Evolutionary conservation across 805 yeast species (phyloP), one percentile per base, ranked within the genome.

Genomic region (Saccharomycopsis microspora): DNA sequence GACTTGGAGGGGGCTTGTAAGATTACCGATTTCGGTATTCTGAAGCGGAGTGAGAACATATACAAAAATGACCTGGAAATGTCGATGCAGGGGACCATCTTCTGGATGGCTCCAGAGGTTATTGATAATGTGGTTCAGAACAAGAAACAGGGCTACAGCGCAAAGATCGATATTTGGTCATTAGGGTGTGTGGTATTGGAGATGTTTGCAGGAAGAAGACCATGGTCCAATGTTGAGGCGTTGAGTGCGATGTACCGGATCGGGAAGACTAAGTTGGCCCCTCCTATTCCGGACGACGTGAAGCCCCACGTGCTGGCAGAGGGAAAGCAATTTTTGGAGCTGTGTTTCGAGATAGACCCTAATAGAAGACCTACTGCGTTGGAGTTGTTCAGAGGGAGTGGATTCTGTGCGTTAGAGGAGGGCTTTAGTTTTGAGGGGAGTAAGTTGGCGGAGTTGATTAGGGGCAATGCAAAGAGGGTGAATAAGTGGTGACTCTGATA

Each of bases 21-120:
- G 65, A 93, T 93, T 43, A 83, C 95, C 9, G 98, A 93, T 64
- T 93, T 93, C 67, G 98, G 98, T 42, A 93, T 93, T 45, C 88
- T 97, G 39, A 89, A 87, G 61, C 78, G 80, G 58, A 78, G 87
- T 8, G 75, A 80, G 41, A 89, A 93, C 60, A 85, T 90, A 29
- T 90, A 93, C 61, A 80, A 85, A 32, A 88, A 93, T 62, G 80
- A 86, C 57, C 87, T 96, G 3, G 96, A 87, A 47, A 85, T 89
- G 95, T 89, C 97, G 8, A 87, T 86, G 95, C 96, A 94, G 64
- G 99, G 99, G 29, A 89, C 98, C 0, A 87, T 94, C 1, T 93
- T 89, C 63, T 93, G 98, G 98, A 93, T 93, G 98, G 99, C 99
- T 1, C 99, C 99, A 0, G 99, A 93, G 60, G 96, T 94, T 54